Percentiles rank a stretch among this genome's conserved stretches.
phyloP scores from a whole-genome alignment of 2,329 filamentous ascomycete species.

The Monosporascus sp. region DNA sequence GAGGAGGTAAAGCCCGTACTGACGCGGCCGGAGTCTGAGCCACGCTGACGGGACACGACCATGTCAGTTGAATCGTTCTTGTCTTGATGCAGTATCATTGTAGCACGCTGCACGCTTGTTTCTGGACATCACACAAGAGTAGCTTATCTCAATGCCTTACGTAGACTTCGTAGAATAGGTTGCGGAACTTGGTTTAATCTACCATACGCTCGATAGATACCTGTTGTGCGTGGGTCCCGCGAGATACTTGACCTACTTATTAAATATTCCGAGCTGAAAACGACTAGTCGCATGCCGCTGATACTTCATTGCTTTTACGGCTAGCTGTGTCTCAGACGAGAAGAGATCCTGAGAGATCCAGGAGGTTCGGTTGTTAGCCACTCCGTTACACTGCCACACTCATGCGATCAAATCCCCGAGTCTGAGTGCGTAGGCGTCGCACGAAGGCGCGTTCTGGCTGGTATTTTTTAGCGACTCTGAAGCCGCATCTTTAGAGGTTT shows the following conservation, averaged over 20 bases:
- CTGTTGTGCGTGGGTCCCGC: too few species aligned
- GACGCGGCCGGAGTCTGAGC: background rate
- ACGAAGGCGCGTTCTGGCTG: background rate
- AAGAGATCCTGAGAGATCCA: too few species aligned
- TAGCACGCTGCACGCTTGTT: background rate
- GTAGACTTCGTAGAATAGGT: background rate
- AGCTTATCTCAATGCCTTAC: background rate
- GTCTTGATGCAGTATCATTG: background rate
- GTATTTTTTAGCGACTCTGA: background rate
- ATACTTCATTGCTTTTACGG: too few species aligned
- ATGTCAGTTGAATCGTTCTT: background rate
- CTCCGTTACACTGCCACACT: too few species aligned
- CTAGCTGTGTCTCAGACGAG: too few species aligned
- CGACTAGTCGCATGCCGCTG: too few species aligned
- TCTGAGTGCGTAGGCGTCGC: background rate
- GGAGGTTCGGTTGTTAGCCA: too few species aligned
- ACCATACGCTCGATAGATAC: background rate
- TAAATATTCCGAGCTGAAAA: too few species aligned
- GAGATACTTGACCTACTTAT: too few species aligned
- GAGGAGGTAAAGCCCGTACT: background rate
- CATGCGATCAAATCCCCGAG: too few species aligned
- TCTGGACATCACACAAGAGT: background rate
- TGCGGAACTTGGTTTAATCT: background rate
- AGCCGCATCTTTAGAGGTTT: background rate
- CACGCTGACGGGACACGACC: background rate